These are phyloP conservation scores for Forsythia viridissima DNA, from an alignment of 257 asterid species.

Conservation along the genomic window DNA sequence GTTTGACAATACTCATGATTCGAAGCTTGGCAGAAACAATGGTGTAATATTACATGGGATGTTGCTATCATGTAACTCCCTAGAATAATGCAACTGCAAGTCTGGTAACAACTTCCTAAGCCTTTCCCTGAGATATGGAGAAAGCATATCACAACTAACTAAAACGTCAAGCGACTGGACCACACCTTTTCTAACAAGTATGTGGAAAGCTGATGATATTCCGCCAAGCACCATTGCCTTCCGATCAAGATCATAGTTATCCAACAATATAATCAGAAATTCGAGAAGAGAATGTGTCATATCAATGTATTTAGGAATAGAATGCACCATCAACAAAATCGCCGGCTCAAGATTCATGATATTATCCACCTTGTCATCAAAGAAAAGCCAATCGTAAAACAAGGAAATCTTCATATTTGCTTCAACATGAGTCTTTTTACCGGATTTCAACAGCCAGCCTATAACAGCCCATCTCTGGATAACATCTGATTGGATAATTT, in stretches of 20 bases:
- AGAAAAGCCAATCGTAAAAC: constrained; percentile 83
- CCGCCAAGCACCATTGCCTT: constrained; percentile 55
- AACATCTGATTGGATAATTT: constrained; percentile 52
- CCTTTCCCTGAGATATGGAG: constrained; percentile 65
- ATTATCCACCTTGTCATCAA: constrained; percentile 62
- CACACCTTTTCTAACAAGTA: constrained; percentile 53
- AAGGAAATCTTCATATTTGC: constrained; percentile 76
- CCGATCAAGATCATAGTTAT: constrained; percentile 71
- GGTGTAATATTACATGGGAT: not conserved
- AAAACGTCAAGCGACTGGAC: constrained; percentile 60
- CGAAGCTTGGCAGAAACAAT: not conserved
- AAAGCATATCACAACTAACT: constrained; percentile 46
- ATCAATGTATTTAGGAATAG: constrained; percentile 64
- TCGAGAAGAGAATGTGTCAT: constrained; percentile 74
- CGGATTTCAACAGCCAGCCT: constrained; percentile 69
- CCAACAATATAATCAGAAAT: constrained; percentile 60
- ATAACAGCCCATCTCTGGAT: constrained; percentile 81
- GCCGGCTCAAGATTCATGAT: constrained; percentile 81
- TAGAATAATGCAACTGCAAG: too few species aligned
- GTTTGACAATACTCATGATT: constrained; percentile 3
- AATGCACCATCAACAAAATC: constrained; percentile 65
- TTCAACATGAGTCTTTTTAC: constrained; percentile 52
- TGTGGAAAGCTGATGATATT: constrained; percentile 51
- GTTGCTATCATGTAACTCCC: constrained; percentile 15
- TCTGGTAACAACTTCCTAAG: constrained; percentile 49